Percentiles rank a stretch among this genome's conserved stretches.
These are phyloP conservation scores for Raphidocelis subcapitata DNA, from an alignment of 139 green algal species.

Conservation along the genomic window DNA sequence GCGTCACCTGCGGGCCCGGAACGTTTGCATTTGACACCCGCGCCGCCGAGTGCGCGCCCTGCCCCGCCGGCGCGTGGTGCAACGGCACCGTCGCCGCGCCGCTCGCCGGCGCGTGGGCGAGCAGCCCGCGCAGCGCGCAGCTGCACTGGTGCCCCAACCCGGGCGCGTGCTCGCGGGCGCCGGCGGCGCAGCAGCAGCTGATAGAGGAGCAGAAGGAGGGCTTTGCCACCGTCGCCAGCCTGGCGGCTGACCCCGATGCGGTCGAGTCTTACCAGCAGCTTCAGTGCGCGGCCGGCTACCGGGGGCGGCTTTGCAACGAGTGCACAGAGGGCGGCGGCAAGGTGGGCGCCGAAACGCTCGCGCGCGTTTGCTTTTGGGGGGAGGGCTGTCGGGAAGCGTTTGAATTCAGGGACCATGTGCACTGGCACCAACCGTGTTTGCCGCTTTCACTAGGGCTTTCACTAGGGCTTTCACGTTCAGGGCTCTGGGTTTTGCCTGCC, in stretches of 20 bases:
- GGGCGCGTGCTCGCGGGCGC: conserved; percentile 13
- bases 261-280: conserved; percentile 4
- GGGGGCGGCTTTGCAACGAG: conserved; percentile 8
- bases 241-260: not conserved
- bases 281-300: conserved; percentile 23
- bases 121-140: conserved; percentile 16
- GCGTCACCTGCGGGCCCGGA: conserved; percentile 12
- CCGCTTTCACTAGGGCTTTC: too few relatives aligned
- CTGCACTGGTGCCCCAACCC: conserved; percentile 26
- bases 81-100: conserved; percentile 27
- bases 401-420: not conserved
- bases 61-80: conserved; percentile 23
- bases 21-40: conserved; percentile 17
- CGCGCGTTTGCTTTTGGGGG: too few relatives aligned
- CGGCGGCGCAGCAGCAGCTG: conserved; percentile 1
- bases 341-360: too few relatives aligned
- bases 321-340: not conserved
- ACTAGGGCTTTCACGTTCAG: too few relatives aligned
- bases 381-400: not conserved
- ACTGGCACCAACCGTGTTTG: too few relatives aligned
- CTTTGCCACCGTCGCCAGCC: not conserved
- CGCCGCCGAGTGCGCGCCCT: conserved; percentile 9
- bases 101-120: conserved; percentile 11
- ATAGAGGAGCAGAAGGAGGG: conserved; percentile 4
- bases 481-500: too few relatives aligned